Base-by-base conservation (phyloP, 352 stramenopile species). In the Globisporangium acanthophoron region DNA sequence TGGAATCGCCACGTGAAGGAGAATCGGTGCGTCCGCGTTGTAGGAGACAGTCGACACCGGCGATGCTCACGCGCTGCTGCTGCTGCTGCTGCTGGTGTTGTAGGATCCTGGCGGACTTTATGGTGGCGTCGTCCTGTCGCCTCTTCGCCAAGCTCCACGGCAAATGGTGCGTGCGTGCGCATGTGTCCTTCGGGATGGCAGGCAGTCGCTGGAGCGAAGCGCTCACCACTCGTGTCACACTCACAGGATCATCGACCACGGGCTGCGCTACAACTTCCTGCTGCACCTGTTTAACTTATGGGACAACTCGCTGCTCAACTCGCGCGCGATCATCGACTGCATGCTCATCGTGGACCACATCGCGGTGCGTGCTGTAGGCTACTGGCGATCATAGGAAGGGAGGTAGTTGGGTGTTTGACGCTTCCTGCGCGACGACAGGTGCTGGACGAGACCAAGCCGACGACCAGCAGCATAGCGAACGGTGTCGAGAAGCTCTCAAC, bases 261-360 rank as follows among this genome's bases (percentile, higher is more conserved):
- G 81, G 4, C 70, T 96, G 31, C 82, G 86, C 59, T 76, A 89
- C 78, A 92, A 92, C 58, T 94, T 96, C 53, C 69, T 96, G 61
- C 69, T 96, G 53, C 86, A 96, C 71, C 72, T 94, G 66, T 85
- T 94, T 70, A 93, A 96, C 73, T 80, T 96, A 68, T 96, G 84
- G 84, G 86, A 96, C 73, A 94, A 94, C 63, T 94, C 84, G 61
- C 69, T 96, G 50, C 65, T 96, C 44, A 90, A 92, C 63, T 84
- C 81, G 59, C 78, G 80, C 41, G 77, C 84, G 41, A 94, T 96
- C 61, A 88, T 92, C 47, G 85, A 92, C 69, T 94, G 84, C 69
- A 91, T 94, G 77, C 64, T 91, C 58, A 91, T 94, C 62, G 81
- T 93, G 37, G 82, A 94, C 59, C 76, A 88, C 64, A 69, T 69